These are phyloP conservation scores for Starmerella stigmatis DNA, from an alignment of 805 yeast species.

Conservation along the genomic window DNA sequence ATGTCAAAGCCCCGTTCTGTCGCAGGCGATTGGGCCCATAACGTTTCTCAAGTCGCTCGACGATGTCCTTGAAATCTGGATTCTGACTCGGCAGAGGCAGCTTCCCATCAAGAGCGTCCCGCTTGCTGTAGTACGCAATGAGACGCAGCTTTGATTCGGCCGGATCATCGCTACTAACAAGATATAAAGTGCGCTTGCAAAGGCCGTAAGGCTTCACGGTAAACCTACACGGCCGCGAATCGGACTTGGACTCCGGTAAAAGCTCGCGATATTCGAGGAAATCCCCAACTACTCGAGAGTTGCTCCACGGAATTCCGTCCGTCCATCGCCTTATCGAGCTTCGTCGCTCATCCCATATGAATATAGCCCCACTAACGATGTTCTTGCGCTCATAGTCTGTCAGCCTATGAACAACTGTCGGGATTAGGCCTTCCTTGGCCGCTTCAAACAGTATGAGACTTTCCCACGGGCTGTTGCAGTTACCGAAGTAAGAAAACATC, in stretches of 20 bases:
- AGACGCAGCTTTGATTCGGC: conserved; percentile 40
- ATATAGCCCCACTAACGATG: conserved; percentile 51
- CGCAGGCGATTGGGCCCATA: neutral
- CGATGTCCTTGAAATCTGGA: conserved; percentile 30
- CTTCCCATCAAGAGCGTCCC: conserved; percentile 26
- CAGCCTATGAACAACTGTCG: conserved; percentile 49
- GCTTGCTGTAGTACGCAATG: conserved; percentile 41
- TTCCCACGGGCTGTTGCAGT: conserved; percentile 46
- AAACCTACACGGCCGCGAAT: conserved; percentile 28
- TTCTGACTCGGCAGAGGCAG: conserved; percentile 41
- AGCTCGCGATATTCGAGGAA: conserved; percentile 56
- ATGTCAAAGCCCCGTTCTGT: too few relatives aligned
- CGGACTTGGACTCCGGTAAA: conserved; percentile 31
- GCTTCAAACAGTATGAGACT: conserved; percentile 60
- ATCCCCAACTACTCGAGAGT: conserved; percentile 56
- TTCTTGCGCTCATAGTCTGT: conserved; percentile 44
- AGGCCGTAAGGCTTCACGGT: conserved; percentile 44
- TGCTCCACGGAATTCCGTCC: conserved; percentile 64
- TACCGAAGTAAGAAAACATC: conserved; percentile 56
- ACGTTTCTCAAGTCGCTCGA: neutral
- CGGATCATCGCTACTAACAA: conserved; percentile 42
- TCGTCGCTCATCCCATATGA: conserved; percentile 61
- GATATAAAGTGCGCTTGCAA: conserved; percentile 53
- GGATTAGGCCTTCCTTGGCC: conserved; percentile 44
- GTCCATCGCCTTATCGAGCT: conserved; percentile 72